Evolutionary conservation across 345 rosid genomes (phyloP), one percentile per base, ranked within the genome.

Genomic region (Leavenworthia alabamica): DNA sequence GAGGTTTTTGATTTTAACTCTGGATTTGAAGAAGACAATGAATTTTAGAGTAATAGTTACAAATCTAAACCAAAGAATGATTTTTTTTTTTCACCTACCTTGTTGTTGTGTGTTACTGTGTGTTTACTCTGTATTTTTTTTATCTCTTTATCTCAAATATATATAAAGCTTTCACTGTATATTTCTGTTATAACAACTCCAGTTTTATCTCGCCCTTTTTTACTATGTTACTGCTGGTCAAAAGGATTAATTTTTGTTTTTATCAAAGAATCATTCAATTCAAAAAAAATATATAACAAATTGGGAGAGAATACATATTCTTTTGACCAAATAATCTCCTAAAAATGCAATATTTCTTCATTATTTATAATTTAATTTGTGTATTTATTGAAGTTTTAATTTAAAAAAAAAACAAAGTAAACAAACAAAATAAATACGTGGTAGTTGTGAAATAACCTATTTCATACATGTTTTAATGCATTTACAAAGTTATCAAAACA

Each of bases 31-130:
- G 24, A 46, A 56, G 23, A 36, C 8, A 32, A 31, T 11, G 9
- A 66, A 66, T 40, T 36, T 36, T 2, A 64, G 43, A 41, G 50
- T 16, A 7, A 23, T 44, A 27, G 45, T 49, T 24, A 48, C 24
- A 61, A 62, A 62, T 26, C 40, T 15, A 22, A 14, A 24, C 8
- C 33, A 23, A 41, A 12, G 50, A 28, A 51, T n/a, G 11, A 9
- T 9, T 16, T 49, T 39, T 7, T 9, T 14, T 11, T 61, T 61
- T 61, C 36, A 35, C 66, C 47, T 17, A 62, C 58, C 67, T 62
- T 13, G 40, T 13, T 13, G 42, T n/a, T n/a, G n/a, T n/a, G n/a
- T n/a, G n/a, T n/a, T n/a, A n/a, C 8, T 62, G 26, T 36, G 49
- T 4, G 47, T 49, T 20, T 3, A 7, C 33, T 49, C 47, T 36